phyloP scores from a whole-genome alignment of 2,329 filamentous ascomycete genomes.

The Penicillium sp. region DNA sequence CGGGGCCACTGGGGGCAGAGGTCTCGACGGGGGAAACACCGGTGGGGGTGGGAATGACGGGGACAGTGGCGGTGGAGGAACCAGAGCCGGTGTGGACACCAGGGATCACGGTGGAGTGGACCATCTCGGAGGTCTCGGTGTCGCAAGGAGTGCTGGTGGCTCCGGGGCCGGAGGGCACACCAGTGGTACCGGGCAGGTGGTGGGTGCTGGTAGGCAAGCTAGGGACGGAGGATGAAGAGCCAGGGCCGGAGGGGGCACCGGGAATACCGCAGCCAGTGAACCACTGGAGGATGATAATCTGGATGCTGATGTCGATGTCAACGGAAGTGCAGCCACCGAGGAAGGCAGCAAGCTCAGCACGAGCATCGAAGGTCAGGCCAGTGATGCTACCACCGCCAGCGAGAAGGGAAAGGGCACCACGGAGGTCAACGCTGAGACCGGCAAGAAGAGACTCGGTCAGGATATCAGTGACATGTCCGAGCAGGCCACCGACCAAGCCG shows the following conservation, averaged over 20 bases:
- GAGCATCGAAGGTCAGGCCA: conserved; percentile 31
- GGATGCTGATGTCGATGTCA: conserved; percentile 41
- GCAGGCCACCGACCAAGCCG: conserved; percentile 26
- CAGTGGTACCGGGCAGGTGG: conserved; percentile 9
- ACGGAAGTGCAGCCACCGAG: conserved; percentile 30
- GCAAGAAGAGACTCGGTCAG: conserved; percentile 29
- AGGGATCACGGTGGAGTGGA: conserved; percentile 5
- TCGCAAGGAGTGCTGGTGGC: conserved; percentile 12
- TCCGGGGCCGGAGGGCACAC: conserved; percentile 8
- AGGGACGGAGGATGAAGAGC: conserved; percentile 19
- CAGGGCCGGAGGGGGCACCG: conserved; percentile 17
- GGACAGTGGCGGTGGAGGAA: conserved; percentile 1
- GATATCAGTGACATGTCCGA: conserved; percentile 31
- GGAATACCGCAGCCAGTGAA: conserved; percentile 32
- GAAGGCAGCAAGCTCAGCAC: conserved; percentile 38
- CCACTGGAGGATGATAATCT: conserved; percentile 48
- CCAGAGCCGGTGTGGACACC: conserved; percentile 3
- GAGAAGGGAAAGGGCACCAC: conserved; percentile 32
- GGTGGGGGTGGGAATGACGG: conserved; percentile 7
- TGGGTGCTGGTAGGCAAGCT: conserved; percentile 18
- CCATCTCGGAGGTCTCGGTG: conserved; percentile 5
- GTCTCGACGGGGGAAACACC: not conserved
- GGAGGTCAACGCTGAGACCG: conserved; percentile 31
- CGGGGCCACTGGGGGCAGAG: not conserved
- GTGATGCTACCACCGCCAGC: conserved; percentile 34